Percentiles rank a stretch among this genome's conserved stretches.
These are phyloP conservation scores for Colletotrichum acutatum DNA, from an alignment of 2,329 filamentous ascomycete genomes.

Conservation along the genomic window DNA sequence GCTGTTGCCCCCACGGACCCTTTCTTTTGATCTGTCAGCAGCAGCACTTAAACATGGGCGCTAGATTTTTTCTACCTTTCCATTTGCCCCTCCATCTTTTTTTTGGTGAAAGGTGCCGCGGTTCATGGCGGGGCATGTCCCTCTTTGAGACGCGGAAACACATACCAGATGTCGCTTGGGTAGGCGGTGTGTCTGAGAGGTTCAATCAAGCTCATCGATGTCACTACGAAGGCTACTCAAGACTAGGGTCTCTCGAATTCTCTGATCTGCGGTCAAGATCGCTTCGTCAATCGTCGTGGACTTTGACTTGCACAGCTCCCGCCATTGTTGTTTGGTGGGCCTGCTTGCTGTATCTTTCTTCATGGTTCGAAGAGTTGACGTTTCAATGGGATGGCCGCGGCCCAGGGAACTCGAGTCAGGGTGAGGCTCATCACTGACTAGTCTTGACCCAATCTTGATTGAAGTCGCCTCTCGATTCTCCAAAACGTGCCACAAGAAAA, in stretches of 20 bases:
- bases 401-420: constrained; percentile 26
- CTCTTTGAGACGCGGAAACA: background rate
- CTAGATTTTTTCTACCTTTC: constrained; percentile 2
- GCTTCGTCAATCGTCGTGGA: background rate
- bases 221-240: background rate
- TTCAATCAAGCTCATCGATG: constrained; percentile 4
- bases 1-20: background rate
- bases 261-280: background rate
- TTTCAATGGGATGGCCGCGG: background rate
- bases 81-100: constrained; percentile 20
- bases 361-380: background rate
- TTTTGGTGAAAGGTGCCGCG: constrained; percentile 21
- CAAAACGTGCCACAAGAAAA: constrained; percentile 3
- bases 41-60: background rate
- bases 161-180: background rate
- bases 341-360: background rate
- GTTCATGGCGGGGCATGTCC: constrained; percentile 15
- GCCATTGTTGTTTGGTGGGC: background rate
- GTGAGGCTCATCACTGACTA: constrained; percentile 1
- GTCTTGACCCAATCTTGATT: background rate
- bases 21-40: constrained; percentile 4
- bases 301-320: background rate
- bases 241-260: background rate
- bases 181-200: background rate
- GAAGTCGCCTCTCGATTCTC: background rate